phyloP scores from a whole-genome alignment of 371 early-diverging fungal species.

The Neoconidiobolus thromboides region DNA sequence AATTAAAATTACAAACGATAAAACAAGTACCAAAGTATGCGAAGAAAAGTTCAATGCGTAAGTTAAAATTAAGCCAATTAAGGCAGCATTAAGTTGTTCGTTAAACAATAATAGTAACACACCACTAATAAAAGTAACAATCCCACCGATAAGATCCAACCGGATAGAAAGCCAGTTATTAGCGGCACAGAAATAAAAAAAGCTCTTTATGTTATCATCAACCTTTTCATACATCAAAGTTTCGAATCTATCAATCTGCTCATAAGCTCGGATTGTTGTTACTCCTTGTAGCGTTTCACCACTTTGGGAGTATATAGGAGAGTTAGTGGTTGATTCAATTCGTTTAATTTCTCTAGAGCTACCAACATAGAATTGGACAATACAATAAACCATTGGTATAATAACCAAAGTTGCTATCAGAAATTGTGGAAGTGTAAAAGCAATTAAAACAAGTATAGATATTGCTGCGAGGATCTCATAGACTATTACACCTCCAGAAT shows the following conservation, averaged over 20 bases:
- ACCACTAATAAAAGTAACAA: conserved; percentile 35
- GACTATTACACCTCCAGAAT: conserved; percentile 27
- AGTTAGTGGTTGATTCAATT: conserved; percentile 49
- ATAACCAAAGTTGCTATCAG: conserved; percentile 16
- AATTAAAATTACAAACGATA: neutral
- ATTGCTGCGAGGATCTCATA: conserved; percentile 26
- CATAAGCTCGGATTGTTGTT: conserved; percentile 62
- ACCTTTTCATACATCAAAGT: conserved; percentile 26
- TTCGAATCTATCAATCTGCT: conserved; percentile 32
- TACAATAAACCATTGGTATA: conserved; percentile 19
- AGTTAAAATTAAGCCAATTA: conserved; percentile 55
- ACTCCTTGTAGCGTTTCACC: conserved; percentile 47
- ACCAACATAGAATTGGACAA: conserved; percentile 39
- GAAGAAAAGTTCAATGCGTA: conserved; percentile 51
- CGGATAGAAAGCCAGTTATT: conserved; percentile 72
- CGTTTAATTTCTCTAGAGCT: conserved; percentile 61
- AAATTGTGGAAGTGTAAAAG: conserved; percentile 35
- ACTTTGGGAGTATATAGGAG: conserved; percentile 60
- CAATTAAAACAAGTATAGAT: conserved; percentile 36
- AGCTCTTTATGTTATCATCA: conserved; percentile 44
- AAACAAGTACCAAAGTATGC: conserved; percentile 14
- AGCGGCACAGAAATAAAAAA: conserved; percentile 46
- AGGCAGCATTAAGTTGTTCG: conserved; percentile 33
- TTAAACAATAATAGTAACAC: conserved; percentile 19
- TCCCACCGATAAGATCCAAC: conserved; percentile 37